phyloP scores from a whole-genome alignment of 768 basidiomycete genomes.

The Pholiota molesta region DNA sequence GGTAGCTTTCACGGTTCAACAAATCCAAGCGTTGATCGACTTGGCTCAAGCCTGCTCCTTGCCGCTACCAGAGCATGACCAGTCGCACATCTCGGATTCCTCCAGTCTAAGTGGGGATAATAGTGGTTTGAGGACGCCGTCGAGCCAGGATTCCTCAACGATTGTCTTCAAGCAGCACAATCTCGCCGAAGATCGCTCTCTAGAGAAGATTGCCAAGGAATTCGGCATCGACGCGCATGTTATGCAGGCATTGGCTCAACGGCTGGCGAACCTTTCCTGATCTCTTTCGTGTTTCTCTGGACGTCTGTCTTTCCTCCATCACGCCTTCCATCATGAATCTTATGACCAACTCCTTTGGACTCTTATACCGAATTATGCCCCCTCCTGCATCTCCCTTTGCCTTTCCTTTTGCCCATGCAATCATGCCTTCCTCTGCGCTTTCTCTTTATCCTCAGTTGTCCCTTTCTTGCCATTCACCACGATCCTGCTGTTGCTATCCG shows the following conservation, averaged over 20 bases:
- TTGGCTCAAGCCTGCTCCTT: constrained; percentile 36
- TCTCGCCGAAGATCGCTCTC: constrained; percentile 22
- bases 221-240: constrained; percentile 74
- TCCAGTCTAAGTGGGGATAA: constrained; percentile 21
- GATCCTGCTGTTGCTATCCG: constrained; percentile 4
- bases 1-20: constrained; percentile 67
- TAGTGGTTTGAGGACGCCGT: constrained; percentile 29
- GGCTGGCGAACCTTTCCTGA: constrained; percentile 38
- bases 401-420: not conserved
- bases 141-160: constrained; percentile 18
- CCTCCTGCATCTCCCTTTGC: not conserved
- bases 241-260: constrained; percentile 67
- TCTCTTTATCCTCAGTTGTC: not conserved
- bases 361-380: not conserved
- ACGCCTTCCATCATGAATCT: constrained; percentile 1
- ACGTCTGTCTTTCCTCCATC: not conserved
- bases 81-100: constrained; percentile 15
- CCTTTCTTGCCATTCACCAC: not conserved
- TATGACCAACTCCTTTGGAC: not conserved
- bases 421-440: not conserved
- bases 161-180: constrained; percentile 11
- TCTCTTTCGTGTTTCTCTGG: not conserved
- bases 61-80: constrained; percentile 20
- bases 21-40: constrained; percentile 50
- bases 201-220: constrained; percentile 68